Conservation (phyloP, 1,284 basidiomycete genomes). For the Austropuccinia psidii region DNA sequence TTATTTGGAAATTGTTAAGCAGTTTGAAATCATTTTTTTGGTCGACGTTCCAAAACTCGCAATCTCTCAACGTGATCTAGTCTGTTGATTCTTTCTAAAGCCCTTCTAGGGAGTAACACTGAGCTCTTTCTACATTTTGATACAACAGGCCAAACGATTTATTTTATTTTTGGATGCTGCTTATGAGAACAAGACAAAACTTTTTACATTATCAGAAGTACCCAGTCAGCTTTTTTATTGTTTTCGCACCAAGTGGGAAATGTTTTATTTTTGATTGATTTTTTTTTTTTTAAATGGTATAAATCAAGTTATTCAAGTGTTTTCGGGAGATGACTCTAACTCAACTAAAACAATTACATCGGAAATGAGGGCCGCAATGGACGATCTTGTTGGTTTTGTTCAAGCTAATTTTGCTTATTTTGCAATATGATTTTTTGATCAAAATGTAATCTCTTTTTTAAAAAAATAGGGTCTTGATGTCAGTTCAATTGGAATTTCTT, state of each 20-base stretch:
- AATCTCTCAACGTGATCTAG: conserved; percentile 76
- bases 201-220: conserved; percentile 81
- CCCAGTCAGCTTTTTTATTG: conserved; percentile 62
- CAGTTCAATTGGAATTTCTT: conserved; percentile 65
- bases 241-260: not conserved
- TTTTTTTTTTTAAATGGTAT: not conserved
- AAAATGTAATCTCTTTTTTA: conserved; percentile 23
- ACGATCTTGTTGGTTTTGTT: conserved; percentile 63
- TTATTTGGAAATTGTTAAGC: conserved; percentile 85
- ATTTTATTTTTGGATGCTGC: conserved; percentile 34
- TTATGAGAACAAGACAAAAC: conserved; percentile 59
- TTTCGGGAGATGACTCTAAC: not conserved
- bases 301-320: conserved; percentile 4
- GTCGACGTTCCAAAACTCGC: conserved; percentile 78
- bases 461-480: conserved; percentile 62
- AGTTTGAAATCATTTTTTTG: conserved; percentile 80
- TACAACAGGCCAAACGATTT: conserved; percentile 27
- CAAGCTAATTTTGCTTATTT: not conserved
- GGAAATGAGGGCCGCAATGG: conserved; percentile 57
- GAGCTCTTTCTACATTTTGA: conserved; percentile 1
- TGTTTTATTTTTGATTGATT: not conserved
- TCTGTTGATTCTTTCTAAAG: conserved; percentile 47
- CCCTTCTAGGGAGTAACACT: not conserved
- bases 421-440: too few species aligned
- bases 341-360: conserved; percentile 6